A percentile compares a stretch with the other conserved stretches of the same genome.
Evolutionary conservation across 805 yeast species (phyloP).

Genomic region (Kurtzmaniella fragi): DNA sequence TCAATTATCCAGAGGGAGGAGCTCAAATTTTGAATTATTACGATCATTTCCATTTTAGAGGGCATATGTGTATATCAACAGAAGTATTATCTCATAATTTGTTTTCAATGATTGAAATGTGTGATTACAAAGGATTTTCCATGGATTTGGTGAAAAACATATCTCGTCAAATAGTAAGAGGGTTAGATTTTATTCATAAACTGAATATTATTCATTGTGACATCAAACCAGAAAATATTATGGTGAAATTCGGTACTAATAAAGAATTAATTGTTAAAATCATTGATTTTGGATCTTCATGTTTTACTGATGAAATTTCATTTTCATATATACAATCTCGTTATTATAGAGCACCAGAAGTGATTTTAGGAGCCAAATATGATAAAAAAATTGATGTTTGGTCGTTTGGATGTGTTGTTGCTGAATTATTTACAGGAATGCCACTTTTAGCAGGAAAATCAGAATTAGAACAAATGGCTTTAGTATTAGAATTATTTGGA

Average conservation of each 20-base stretch:
- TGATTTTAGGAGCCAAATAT: slow-evolving; percentile 61
- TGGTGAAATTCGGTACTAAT: slow-evolving; percentile 42
- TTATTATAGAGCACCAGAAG: slow-evolving; percentile 77
- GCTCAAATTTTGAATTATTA: slow-evolving; percentile 45
- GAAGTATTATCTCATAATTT: slow-evolving; percentile 67
- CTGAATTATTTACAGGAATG: slow-evolving; percentile 31
- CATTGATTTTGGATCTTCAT: slow-evolving; percentile 78
- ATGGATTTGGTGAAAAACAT: slow-evolving; percentile 38
- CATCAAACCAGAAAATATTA: slow-evolving; percentile 79
- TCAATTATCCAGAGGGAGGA: slow-evolving; percentile 13
- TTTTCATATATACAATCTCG: slow-evolving; percentile 58
- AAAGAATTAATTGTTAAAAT: slow-evolving; percentile 51
- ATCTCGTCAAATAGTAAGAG: slow-evolving; percentile 52
- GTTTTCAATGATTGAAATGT: slow-evolving; percentile 52
- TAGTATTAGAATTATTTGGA: slow-evolving; percentile 42
- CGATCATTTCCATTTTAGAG: slow-evolving; percentile 73
- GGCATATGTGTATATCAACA: slow-evolving; percentile 77
- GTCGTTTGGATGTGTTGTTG: slow-evolving; percentile 42
- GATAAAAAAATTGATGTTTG: slow-evolving; percentile 47
- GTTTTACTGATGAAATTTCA: slow-evolving; percentile 37
- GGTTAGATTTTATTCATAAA: slow-evolving; percentile 55
- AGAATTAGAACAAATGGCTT: slow-evolving; percentile 44
- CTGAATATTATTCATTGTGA: slow-evolving; percentile 73
- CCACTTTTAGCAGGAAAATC: slow-evolving; percentile 45
- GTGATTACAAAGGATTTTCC: slow-evolving; percentile 46